Evolutionary conservation across 257 asterid genomes (phyloP).

Genomic region (Solanum pinnatisectum): DNA sequence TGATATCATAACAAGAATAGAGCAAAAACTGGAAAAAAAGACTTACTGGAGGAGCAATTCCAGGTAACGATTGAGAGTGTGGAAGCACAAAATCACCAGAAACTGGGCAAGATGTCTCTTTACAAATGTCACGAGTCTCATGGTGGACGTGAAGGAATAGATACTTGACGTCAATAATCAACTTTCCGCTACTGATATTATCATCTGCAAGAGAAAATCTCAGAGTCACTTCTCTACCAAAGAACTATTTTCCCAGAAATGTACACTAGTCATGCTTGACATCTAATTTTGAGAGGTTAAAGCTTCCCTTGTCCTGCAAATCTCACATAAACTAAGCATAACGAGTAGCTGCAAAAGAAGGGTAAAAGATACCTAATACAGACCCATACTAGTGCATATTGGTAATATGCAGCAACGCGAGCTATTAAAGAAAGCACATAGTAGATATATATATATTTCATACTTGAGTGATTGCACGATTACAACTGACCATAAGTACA

Average conservation of each 20-base stretch:
- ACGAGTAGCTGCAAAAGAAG: background rate
- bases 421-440: background rate
- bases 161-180: slow-evolving; percentile 19
- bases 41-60: slow-evolving; percentile 24
- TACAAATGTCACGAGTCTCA: slow-evolving; percentile 24
- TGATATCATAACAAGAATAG: background rate
- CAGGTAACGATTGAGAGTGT: slow-evolving; percentile 17
- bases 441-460: background rate
- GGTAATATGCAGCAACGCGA: background rate
- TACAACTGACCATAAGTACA: background rate
- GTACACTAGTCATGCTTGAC: background rate
- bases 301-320: background rate
- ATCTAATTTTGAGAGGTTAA: background rate
- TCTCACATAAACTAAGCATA: background rate
- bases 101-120: slow-evolving; percentile 20
- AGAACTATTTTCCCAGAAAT: background rate
- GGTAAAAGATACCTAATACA: background rate
- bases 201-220: slow-evolving; percentile 5
- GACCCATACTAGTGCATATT: background rate
- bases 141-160: slow-evolving; percentile 20
- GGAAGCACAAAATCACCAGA: slow-evolving; percentile 27
- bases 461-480: background rate
- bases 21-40: background rate
- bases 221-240: background rate
- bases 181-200: slow-evolving; percentile 18